Evolutionary conservation across 768 basidiomycete species (phyloP), one percentile per base, ranked within the genome.

Genomic region (Kwoniella sp.): DNA sequence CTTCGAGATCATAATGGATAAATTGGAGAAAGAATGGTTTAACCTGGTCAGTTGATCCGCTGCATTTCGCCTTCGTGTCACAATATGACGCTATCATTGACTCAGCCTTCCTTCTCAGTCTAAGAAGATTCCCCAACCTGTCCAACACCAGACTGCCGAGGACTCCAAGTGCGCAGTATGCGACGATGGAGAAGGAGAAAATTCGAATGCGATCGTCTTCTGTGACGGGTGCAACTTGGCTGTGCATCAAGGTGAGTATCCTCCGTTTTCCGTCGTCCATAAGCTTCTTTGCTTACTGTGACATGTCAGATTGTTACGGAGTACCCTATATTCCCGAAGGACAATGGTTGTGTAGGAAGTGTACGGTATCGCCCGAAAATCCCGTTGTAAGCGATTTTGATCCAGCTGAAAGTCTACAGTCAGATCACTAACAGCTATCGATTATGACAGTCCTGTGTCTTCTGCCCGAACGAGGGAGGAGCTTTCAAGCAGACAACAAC

Each of bases 291-390:
- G 54, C 54, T 55, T 4, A 55, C 29, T 2, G 2, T 52, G 29
- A 25, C 8, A 8, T 26, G 20, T 15, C 65, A 96, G 96, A 99
- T 78, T 99, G 96, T 76, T 99, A 99, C 75, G 96, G 96, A 22
- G 93, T 99, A 1, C 96, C 96, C 12, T 99, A 99, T 77, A 97
- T 99, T 64, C 96, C 96, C 0, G 96, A 99, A 83, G 96, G 96
- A 0, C 96, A 99, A 80, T 99, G 96, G 96, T 86, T 99, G 34
- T 99, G 96, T 79, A 84, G 96, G 52, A 99, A 99, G 81, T 99
- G 96, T 75, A 97, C 93, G 0, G 93, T 98, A 11, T 95, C 93
- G 0, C 96, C 96, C 0, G 95, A 97, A 81, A 90, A 88, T 72
- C 92, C 94, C 15, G 96, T 99, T 66, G 93, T 94, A 76, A 69